These are phyloP conservation scores for Glaciozyma antarctica DNA, from an alignment of 768 basidiomycete genomes.

Conservation along the genomic window DNA sequence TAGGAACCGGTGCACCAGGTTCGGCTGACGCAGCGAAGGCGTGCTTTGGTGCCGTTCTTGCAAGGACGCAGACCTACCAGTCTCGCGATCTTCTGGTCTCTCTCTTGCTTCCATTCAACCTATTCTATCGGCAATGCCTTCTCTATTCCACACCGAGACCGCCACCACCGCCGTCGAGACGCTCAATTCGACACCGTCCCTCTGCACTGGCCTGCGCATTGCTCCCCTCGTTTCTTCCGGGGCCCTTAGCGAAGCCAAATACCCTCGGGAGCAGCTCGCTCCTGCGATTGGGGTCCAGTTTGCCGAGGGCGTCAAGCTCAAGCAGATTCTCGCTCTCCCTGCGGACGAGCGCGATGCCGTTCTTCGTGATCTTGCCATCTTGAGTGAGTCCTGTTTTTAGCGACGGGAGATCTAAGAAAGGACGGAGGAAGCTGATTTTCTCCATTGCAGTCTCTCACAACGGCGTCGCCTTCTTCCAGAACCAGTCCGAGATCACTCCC, in stretches of 20 bases:
- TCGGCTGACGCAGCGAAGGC: too few relatives aligned
- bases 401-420: too few relatives aligned
- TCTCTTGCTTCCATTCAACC: too few relatives aligned
- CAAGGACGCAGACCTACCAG: too few relatives aligned
- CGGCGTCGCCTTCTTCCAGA: slow-evolving; percentile 41
- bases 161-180: slow-evolving; percentile 1
- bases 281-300: slow-evolving; percentile 27
- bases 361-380: slow-evolving; percentile 27
- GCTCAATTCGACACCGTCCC: neutral
- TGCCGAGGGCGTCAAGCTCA: slow-evolving; percentile 9
- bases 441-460: slow-evolving; percentile 35
- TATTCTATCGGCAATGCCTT: too few relatives aligned
- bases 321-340: slow-evolving; percentile 19
- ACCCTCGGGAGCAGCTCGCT: slow-evolving; percentile 10
- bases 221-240: slow-evolving; percentile 5
- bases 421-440: neutral
- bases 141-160: too few relatives aligned
- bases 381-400: slow-evolving; percentile 9
- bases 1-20: too few relatives aligned
- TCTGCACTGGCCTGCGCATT: neutral
- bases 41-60: too few relatives aligned
- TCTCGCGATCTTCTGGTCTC: too few relatives aligned
- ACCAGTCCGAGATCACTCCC: slow-evolving; percentile 36
- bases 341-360: slow-evolving; percentile 20
- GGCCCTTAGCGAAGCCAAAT: slow-evolving; percentile 1